Evolutionary conservation across 805 yeast genomes (phyloP), one percentile per base, ranked within the genome.

Genomic region (Tetrapisispora namnaoensis): DNA sequence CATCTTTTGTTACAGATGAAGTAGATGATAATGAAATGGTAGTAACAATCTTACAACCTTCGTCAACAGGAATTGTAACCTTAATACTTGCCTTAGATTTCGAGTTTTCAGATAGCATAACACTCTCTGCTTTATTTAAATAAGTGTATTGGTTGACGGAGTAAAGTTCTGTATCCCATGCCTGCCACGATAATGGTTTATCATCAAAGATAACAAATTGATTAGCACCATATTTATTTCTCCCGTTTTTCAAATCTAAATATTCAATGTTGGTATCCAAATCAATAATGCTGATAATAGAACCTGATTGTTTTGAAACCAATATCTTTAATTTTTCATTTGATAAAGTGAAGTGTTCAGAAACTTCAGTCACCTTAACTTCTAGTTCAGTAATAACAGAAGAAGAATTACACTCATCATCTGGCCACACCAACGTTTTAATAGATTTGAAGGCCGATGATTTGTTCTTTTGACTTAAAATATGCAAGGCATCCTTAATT

Each of bases 131-230:
- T n/a, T 56, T 54, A 4, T 59, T 57, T 27, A 82, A 64, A 54
- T 80, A 78, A 48, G 70, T 70, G 61, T 76, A 79, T 60, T 83
- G 88, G 57, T 83, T 87, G 49, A 87, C 75, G 0, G 96, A 86
- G 62, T 79, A 93, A 50, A 89, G 74, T 63, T 91, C 99, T 0
- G 98, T 91, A 63, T 91, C 99, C 99, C 99, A 91, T 1, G 98
- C 98, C 42, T 88, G 96, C 81, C 82, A 91, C 49, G 76, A 82
- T 59, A 87, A 71, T 10, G 99, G 99, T 53, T 87, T 85, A 63
- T 93, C 99, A 55, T 90, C 90, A 59, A 85, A 85, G 49, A 93
- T 61, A 1, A 88, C 80, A 54, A 80, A 80, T 64, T 86, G 95
- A 58, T 89, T 88, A 17, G 90, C 96, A 37, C 87, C 88, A 17